These are phyloP conservation scores for Rhynchospora breviuscula DNA, from an alignment of 176 grass and related monocot species.

Conservation along the genomic window DNA sequence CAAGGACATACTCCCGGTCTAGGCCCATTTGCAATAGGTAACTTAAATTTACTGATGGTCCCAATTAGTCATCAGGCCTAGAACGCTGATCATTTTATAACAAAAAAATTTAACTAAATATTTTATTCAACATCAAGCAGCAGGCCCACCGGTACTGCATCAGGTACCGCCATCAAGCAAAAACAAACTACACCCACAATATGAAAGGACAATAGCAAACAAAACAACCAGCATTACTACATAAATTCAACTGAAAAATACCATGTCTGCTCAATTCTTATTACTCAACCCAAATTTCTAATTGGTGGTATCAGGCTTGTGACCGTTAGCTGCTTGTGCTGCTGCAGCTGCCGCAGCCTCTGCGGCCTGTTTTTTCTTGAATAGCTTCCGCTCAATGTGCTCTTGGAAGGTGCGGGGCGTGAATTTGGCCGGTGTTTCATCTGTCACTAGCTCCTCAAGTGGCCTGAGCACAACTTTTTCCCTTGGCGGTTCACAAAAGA, in stretches of 20 bases:
- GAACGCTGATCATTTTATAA: background rate
- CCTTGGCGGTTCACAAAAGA: slow-evolving; percentile 83
- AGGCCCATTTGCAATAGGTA: too few relatives aligned
- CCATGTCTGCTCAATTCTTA: background rate
- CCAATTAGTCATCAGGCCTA: background rate
- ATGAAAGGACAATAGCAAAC: background rate
- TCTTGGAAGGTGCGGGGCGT: slow-evolving; percentile 64
- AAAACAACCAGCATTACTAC: background rate
- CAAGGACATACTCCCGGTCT: too few relatives aligned
- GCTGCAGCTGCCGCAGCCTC: background rate
- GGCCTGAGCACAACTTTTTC: slow-evolving; percentile 54
- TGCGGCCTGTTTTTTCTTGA: slow-evolving; percentile 45
- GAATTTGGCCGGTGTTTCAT: slow-evolving; percentile 33
- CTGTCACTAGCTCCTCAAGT: slow-evolving; percentile 41
- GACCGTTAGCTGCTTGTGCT: background rate
- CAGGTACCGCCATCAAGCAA: background rate
- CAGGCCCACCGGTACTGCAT: background rate
- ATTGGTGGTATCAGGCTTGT: background rate
- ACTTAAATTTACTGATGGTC: too few relatives aligned
- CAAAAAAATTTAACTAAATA: background rate
- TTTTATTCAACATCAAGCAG: background rate
- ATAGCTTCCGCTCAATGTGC: slow-evolving; percentile 71
- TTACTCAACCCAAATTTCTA: background rate
- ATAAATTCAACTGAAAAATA: background rate
- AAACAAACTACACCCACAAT: background rate